These are phyloP conservation scores for Kwoniella sp. DNA, from an alignment of 768 basidiomycete genomes.

Conservation along the genomic window DNA sequence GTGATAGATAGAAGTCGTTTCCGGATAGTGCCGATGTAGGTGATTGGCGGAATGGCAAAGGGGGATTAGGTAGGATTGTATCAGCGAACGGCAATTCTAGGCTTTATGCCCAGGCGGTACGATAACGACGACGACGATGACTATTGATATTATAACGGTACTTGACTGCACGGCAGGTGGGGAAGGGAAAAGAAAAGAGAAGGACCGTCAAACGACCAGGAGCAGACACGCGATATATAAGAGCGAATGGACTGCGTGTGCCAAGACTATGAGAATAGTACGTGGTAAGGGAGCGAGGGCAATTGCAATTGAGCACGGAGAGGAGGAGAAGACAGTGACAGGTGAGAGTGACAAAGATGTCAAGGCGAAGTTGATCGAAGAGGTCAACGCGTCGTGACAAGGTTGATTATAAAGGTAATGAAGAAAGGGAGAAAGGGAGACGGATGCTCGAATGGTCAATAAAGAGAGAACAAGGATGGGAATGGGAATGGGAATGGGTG, in stretches of 20 bases:
- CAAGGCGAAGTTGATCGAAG: neutral
- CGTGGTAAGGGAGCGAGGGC: neutral
- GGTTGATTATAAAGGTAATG: neutral
- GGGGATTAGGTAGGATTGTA: neutral
- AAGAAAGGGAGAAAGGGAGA: slow-evolving; percentile 1
- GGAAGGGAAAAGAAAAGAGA: neutral
- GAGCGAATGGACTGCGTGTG: neutral
- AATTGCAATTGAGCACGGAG: neutral
- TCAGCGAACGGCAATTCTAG: neutral
- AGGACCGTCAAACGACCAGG: slow-evolving; percentile 1
- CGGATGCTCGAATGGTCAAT: too few species aligned
- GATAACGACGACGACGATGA: neutral
- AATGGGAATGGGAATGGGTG: too few species aligned
- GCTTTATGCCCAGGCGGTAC: neutral
- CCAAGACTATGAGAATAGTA: neutral
- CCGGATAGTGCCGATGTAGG: neutral
- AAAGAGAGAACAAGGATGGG: too few species aligned
- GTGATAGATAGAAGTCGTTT: neutral
- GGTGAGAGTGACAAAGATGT: slow-evolving; percentile 7
- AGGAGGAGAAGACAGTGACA: neutral
- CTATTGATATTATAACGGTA: neutral
- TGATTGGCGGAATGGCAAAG: neutral
- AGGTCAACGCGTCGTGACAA: slow-evolving; percentile 9
- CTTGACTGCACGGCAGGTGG: slow-evolving; percentile 16
- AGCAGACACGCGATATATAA: neutral